Evolutionary conservation across 2,329 filamentous ascomycete species (phyloP).

Genomic region (Elsinoe perseae): DNA sequence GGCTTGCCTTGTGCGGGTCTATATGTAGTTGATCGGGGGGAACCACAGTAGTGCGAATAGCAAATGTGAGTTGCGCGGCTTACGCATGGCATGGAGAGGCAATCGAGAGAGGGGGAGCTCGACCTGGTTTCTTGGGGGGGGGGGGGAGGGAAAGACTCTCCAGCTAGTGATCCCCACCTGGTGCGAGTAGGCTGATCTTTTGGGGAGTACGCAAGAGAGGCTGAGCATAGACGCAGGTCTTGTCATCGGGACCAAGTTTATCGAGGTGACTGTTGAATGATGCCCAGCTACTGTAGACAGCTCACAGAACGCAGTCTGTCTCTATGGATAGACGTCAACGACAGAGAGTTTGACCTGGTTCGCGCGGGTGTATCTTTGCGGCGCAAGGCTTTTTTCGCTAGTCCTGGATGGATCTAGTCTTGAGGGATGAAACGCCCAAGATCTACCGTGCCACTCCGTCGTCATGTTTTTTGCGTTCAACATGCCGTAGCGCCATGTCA

Average conservation of each 20-base stretch:
- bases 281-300: not conserved
- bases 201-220: not conserved
- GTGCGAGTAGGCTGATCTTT: not conserved
- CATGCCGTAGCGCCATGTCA: constrained; percentile 8
- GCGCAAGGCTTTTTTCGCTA: constrained; percentile 8
- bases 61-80: not conserved
- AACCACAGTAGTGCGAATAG: not conserved
- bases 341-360: not conserved
- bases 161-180: not conserved
- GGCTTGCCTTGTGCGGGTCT: constrained; percentile 8
- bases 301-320: not conserved
- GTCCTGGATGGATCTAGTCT: not conserved
- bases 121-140: too few species aligned
- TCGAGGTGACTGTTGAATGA: not conserved
- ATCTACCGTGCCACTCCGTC: constrained; percentile 6
- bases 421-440: constrained; percentile 4
- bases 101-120: not conserved
- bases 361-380: not conserved
- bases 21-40: not conserved
- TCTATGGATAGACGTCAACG: not conserved
- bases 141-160: too few species aligned
- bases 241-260: constrained; percentile 9
- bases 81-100: not conserved
- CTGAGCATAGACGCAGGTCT: constrained; percentile 10
- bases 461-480: not conserved